Percentiles rank a stretch among this genome's conserved stretches.
Conservation (phyloP, 495 filamentous ascomycete species). For the Neurospora pannonica region DNA sequence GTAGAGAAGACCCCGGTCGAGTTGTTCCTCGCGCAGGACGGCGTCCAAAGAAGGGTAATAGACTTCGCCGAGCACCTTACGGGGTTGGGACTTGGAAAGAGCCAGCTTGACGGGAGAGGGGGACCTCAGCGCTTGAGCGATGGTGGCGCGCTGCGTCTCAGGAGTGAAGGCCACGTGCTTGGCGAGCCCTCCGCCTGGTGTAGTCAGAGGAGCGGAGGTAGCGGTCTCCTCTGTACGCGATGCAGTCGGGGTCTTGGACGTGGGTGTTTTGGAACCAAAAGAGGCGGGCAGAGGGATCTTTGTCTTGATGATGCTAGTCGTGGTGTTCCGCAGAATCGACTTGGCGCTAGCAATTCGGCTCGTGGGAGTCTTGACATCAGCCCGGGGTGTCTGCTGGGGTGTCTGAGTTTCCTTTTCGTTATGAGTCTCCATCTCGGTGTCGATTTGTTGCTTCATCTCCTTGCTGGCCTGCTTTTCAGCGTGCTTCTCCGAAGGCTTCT, state of each 20-base stretch:
- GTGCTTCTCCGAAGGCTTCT: background rate
- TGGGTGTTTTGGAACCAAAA: conserved; percentile 26
- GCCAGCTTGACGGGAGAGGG: conserved; percentile 42
- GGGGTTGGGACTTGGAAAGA: conserved; percentile 26
- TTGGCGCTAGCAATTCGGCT: conserved; percentile 40
- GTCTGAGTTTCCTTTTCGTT: conserved; percentile 4
- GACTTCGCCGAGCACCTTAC: conserved; percentile 20
- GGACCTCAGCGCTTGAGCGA: conserved; percentile 24
- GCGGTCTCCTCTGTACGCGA: conserved; percentile 33
- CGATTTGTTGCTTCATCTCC: background rate
- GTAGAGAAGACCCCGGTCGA: conserved; percentile 27
- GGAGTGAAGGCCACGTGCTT: conserved; percentile 42
- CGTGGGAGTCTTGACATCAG: conserved; percentile 25
- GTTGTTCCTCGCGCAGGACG: conserved; percentile 15
- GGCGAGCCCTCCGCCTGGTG: conserved; percentile 34
- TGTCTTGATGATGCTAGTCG: conserved; percentile 23
- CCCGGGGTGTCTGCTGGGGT: conserved; percentile 9
- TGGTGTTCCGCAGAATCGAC: conserved; percentile 38
- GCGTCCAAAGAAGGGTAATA: conserved; percentile 26
- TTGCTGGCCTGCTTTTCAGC: conserved; percentile 11
- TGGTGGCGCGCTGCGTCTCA: conserved; percentile 26
- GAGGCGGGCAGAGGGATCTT: conserved; percentile 30
- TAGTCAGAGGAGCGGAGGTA: conserved; percentile 35
- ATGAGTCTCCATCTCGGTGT: background rate
- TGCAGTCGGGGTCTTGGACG: conserved; percentile 20